Conservation (phyloP, 2,329 filamentous ascomycete species). For the Botrytis fabae region DNA sequence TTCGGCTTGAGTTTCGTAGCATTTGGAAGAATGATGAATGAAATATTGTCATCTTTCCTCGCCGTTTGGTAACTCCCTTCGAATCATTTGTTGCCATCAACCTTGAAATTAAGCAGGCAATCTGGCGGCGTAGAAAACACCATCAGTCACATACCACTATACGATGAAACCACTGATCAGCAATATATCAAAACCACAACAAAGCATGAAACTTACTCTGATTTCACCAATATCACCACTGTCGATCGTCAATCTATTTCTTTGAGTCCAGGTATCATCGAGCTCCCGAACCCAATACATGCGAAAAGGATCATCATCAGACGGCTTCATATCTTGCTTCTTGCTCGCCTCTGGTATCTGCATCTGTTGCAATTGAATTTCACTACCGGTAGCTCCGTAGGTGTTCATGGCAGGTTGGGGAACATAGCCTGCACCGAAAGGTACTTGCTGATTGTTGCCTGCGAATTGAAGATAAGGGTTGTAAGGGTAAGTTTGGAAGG, state of each 20-base stretch:
- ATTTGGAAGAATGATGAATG: not conserved
- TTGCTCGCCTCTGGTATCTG: constrained; percentile 31
- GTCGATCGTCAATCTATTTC: constrained; percentile 61
- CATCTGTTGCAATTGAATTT: constrained; percentile 35
- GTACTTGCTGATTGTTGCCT: constrained; percentile 19
- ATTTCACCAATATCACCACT: constrained; percentile 51
- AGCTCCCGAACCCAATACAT: constrained; percentile 63
- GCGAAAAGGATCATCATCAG: constrained; percentile 58
- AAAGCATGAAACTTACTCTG: constrained; percentile 37
- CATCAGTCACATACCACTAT: constrained; percentile 60
- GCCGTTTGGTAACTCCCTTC: not conserved
- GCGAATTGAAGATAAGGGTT: constrained; percentile 1
- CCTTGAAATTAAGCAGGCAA: constrained; percentile 42
- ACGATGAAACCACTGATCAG: not conserved
- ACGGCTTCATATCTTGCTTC: constrained; percentile 61
- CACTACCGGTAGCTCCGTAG: constrained; percentile 29
- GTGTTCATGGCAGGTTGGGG: constrained; percentile 28
- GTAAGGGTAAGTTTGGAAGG: constrained; percentile 14
- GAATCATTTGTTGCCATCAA: not conserved
- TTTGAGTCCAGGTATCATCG: constrained; percentile 60
- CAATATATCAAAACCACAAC: not conserved
- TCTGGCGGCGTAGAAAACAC: constrained; percentile 62
- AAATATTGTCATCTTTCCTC: not conserved
- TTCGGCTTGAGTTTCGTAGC: not conserved
- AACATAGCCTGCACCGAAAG: constrained; percentile 25